Percentiles rank a stretch among this genome's conserved stretches.
Evolutionary conservation across 345 rosid genomes (phyloP).

Genomic region (Eucalyptus cladocalyx): DNA sequence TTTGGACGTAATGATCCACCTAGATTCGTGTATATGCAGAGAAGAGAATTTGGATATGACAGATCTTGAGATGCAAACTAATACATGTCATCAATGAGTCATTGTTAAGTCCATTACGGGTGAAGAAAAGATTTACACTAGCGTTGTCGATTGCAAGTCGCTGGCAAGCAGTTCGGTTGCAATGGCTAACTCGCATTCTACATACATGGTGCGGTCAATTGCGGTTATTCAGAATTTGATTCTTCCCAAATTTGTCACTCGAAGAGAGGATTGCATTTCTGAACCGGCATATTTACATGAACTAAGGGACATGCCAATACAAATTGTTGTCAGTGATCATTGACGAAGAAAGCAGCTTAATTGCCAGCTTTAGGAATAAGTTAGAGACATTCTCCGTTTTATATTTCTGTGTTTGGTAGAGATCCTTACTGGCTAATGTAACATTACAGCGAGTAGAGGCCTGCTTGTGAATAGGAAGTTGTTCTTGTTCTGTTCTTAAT

Average conservation of each 20-base stretch:
- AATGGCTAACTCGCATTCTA: rapidly evolving
- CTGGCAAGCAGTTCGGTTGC: background rate
- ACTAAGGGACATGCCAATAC: background rate
- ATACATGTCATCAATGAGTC: background rate
- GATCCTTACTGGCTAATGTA: background rate
- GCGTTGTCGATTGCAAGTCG: background rate
- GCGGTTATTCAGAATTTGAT: background rate
- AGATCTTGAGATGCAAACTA: background rate
- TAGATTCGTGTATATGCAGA: background rate
- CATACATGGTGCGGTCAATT: background rate
- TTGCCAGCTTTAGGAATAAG: no score
- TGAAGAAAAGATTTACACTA: background rate
- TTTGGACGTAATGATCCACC: background rate
- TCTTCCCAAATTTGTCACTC: background rate
- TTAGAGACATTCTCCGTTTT: no score
- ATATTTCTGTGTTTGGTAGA: no score
- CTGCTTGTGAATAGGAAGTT: background rate
- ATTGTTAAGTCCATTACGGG: background rate
- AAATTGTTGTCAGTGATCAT: background rate
- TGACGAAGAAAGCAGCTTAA: background rate
- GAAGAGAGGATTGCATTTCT: background rate
- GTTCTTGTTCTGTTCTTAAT: background rate
- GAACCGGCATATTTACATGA: background rate
- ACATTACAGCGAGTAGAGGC: background rate
- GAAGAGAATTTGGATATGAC: background rate